Evolutionary conservation across 805 yeast genomes (phyloP), one percentile per base, ranked within the genome.

Genomic region (Wickerhamomyces pijperi): DNA sequence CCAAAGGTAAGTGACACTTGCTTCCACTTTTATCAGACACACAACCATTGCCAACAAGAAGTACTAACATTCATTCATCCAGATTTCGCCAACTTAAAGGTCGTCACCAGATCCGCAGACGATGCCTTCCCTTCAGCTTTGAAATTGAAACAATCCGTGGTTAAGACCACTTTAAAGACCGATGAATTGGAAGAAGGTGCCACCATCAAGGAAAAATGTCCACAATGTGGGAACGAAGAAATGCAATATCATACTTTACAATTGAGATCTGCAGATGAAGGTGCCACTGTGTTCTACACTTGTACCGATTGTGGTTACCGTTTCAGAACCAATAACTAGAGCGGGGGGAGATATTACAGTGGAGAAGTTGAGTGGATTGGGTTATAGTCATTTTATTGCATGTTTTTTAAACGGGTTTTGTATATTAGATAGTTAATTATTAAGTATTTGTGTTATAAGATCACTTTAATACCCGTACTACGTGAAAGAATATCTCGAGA

Each of bases 211-310:
- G 99, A 92, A 61, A 88, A 83, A 56, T 92, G 99, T 70, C 97
- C 97, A n/a, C 78, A 88, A 61, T 92, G 98, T 74, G 96, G 95
- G 37, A 75, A 88, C 62, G 97, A 92, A 56, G 97, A 92, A 62
- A 94, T 94, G 98, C 88, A 80, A 58, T 92, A 90, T 59, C 97
- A 92, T 57, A 92, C 98, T 4, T 68, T 92, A 49, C 99, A 92
- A 63, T 72, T 92, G 51, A 78, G 99, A 65, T 83, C 95, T 39
- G 99, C 98, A 1, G 99, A 92, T 71, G 99, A 92, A 72, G 99
- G 98, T 72, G 95, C 98, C 21, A 92, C 99, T 9, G 97, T 92
- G 28, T 92, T 92, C 59, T 94, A 92, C 65, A 90, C 98, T 1
- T 92, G 98, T 68, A 81, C 95, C 1, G 65, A 73, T 33, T 92